Percentiles rank a stretch among this genome's conserved stretches.
phyloP scores from a whole-genome alignment of 352 stramenopile genomes.

The Peronospora farinosa region DNA sequence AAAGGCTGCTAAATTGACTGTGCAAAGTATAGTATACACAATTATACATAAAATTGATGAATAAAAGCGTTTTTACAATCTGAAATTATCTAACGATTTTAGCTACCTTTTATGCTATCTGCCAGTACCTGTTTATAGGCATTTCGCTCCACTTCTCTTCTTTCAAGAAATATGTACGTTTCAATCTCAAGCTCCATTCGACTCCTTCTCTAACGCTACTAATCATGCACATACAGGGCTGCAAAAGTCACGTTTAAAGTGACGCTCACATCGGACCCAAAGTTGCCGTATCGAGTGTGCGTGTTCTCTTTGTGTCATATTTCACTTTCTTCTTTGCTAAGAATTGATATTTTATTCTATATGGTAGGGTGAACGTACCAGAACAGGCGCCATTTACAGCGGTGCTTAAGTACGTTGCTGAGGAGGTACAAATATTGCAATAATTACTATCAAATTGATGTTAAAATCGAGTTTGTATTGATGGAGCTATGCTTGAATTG shows the following conservation, averaged over 20 bases:
- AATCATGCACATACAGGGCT: conserved; percentile 26
- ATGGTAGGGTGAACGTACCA: conserved; percentile 60
- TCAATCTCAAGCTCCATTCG: not conserved
- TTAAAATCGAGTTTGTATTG: conserved; percentile 6
- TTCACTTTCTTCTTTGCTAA: not conserved
- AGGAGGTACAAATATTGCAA: conserved; percentile 40
- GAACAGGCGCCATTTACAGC: conserved; percentile 79
- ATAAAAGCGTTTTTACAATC: too few relatives aligned
- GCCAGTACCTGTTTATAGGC: too few relatives aligned
- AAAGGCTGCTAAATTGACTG: too few relatives aligned
- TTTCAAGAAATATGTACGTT: conserved; percentile 14
- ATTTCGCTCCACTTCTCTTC: not conserved
- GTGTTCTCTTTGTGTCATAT: conserved; percentile 7
- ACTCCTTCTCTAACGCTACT: conserved; percentile 3
- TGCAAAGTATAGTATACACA: not conserved
- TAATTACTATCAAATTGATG: not conserved
- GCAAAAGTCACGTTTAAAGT: conserved; percentile 85
- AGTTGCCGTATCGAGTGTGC: conserved; percentile 76
- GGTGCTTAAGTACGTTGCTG: conserved; percentile 80
- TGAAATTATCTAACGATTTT: too few relatives aligned
- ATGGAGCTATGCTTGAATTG: conserved; percentile 8
- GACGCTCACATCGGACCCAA: conserved; percentile 82
- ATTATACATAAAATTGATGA: conserved; percentile 1
- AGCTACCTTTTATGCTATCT: too few relatives aligned
- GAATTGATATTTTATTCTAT: not conserved